These are phyloP conservation scores for Xylaria hypoxylon DNA, from an alignment of 2,329 filamentous ascomycete species.

Conservation along the genomic window DNA sequence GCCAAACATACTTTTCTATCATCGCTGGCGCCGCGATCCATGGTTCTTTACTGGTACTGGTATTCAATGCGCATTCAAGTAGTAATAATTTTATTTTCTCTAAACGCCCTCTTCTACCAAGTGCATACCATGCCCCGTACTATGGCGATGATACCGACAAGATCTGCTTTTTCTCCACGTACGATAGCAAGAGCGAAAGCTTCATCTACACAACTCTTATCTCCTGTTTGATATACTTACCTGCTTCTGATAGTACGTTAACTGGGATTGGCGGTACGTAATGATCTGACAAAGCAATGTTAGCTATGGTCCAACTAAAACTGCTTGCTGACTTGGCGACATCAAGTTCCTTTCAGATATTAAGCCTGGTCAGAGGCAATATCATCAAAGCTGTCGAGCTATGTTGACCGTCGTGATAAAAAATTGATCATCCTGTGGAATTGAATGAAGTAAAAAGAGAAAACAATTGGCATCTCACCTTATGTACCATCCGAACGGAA, in stretches of 20 bases:
- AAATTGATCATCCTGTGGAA: slow-evolving; percentile 75
- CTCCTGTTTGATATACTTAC: slow-evolving; percentile 6
- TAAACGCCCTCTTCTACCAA: background rate
- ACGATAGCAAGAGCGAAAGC: background rate
- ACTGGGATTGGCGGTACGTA: background rate
- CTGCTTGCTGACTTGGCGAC: slow-evolving; percentile 47
- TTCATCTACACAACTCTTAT: background rate
- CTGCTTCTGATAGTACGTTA: background rate
- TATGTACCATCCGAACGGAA: slow-evolving; percentile 13
- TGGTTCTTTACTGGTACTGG: background rate
- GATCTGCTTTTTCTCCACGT: background rate
- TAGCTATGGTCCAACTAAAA: slow-evolving; percentile 19
- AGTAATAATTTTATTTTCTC: background rate
- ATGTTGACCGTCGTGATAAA: slow-evolving; percentile 91
- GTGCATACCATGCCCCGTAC: background rate
- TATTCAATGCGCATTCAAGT: background rate
- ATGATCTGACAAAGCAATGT: slow-evolving; percentile 16
- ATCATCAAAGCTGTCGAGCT: slow-evolving; percentile 81
- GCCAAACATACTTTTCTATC: background rate
- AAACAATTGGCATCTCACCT: slow-evolving; percentile 37
- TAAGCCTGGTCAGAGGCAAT: slow-evolving; percentile 80
- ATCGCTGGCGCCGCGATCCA: background rate
- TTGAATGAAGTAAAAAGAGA: slow-evolving; percentile 26
- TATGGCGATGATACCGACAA: background rate
- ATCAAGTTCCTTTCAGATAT: slow-evolving; percentile 44